Evolutionary conservation across 805 yeast genomes (phyloP), one percentile per base, ranked within the genome.

Genomic region (Candida sithepensis): DNA sequence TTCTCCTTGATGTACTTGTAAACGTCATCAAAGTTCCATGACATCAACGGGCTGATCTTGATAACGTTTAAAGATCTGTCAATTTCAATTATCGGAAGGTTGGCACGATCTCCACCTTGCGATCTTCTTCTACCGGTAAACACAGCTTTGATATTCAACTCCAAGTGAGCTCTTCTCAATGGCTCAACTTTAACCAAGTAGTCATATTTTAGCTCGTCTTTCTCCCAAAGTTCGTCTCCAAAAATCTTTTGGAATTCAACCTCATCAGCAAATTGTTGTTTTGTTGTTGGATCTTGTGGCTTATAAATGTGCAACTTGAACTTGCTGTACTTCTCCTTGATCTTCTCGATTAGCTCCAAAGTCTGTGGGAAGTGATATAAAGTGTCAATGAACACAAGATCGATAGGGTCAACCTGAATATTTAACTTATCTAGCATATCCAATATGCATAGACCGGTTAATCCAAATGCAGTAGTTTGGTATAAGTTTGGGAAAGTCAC

Each of bases 301-400:
- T 75, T 76, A 67, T 73, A 89, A 2, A 87, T 70, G 55, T 88
- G 84, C 21, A 91, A 65, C 23, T 71, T 72, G 42, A 72, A 73
- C 14, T 59, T 53, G 2, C 81, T 76, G 63, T 92, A 92, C 50
- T 72, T 76, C 14, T 59, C 53, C 57, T 78, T 70, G 37, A 92
- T 76, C 12, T 68, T 71, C 2, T 78, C 73, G 4, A 91, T 84
- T 36, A 92, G 74, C 3, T 84, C 88, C 39, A 84, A 69, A 1
- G 98, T 92, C 65, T 92, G 98, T n/a, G 92, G 90, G 73, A 92
- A 92, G 66, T 92, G 97, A 61, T 91, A 88, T 52, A 92, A 70
- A 0, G 98, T 92, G 63, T 92, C 97, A 42, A 91, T 74, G 64
- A 92, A 92, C 2, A 92, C 84, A 47, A 91, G 71, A 46, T 90